Evolutionary conservation across 2,329 filamentous ascomycete species (phyloP), one percentile per base, ranked within the genome.

Genomic region (Cyphellophora europaea): DNA sequence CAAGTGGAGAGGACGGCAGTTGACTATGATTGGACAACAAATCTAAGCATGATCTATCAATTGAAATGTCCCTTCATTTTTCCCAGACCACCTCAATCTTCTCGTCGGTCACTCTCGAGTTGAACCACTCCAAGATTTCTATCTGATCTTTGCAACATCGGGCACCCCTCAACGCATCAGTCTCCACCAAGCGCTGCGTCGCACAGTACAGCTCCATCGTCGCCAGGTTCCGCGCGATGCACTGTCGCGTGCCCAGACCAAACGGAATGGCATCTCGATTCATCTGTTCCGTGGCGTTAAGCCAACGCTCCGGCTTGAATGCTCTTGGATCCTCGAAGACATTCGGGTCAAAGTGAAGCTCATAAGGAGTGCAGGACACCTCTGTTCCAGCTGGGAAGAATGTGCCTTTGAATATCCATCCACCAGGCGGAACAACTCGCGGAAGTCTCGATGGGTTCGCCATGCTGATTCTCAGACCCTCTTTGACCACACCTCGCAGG

Each of bases 51-150:
- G n/a, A n/a, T n/a, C n/a, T n/a, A n/a, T n/a, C n/a, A n/a, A n/a
- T n/a, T n/a, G n/a, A n/a, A n/a, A n/a, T n/a, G n/a, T n/a, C n/a
- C n/a, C n/a, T n/a, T 27, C 5, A 18, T 27, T 10, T 27, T 23
- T 5, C 21, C 47, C 47, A 49, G 14, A 42, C 37, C 36, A 48
- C 27, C 14, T 49, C 48, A 13, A 74, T 66, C 47, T 55, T 62
- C 41, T 66, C 66, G 0, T 63, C 67, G 25, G 65, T 62, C 2
- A 74, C 62, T 43, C 62, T 65, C 2, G 62, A 64, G 44, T 73
- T 74, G 43, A 74, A 74, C 70, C 70, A 74, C 47, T 75, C 66
- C 17, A 59, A 52, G n/a, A 72, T 67, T 49, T 68, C 59, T 8
- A 74, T 59, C 35, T 58, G 52, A 1, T 62, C 53, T 13, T 60